Evolutionary conservation across 2,329 filamentous ascomycete genomes (phyloP).

Genomic region (Aspergillus oerlinghausenensis): DNA sequence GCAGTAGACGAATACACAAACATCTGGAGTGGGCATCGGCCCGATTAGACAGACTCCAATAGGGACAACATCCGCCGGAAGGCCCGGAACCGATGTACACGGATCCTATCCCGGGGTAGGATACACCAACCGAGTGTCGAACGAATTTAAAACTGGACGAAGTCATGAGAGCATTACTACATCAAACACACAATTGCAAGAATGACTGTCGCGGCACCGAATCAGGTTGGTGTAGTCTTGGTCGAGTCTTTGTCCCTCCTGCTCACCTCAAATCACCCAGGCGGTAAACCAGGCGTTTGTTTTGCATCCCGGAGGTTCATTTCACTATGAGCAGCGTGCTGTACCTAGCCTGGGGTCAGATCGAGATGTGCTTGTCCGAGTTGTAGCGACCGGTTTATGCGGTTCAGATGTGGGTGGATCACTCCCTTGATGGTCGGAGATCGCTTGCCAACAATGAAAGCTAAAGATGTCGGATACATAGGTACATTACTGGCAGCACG

Average conservation of each 20-base stretch:
- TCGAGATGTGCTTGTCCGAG: conserved; percentile 70
- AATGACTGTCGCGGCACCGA: not conserved
- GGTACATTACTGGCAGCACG: conserved; percentile 40
- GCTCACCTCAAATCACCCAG: not conserved
- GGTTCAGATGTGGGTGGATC: conserved; percentile 62
- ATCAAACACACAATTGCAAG: no score
- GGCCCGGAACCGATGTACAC: no score
- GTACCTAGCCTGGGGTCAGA: conserved; percentile 17
- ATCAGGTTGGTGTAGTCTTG: no score
- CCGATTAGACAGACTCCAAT: no score
- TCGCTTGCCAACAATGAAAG: not conserved
- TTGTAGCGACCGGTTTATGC: conserved; percentile 81
- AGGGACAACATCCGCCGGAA: no score
- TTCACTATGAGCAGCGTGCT: conserved; percentile 18
- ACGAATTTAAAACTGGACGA: no score
- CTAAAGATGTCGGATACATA: conserved; percentile 5
- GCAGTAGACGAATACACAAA: no score
- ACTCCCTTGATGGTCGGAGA: not conserved
- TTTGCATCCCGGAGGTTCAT: conserved; percentile 17
- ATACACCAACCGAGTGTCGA: no score
- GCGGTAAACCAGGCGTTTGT: conserved; percentile 14
- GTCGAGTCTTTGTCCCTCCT: no score
- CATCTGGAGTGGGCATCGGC: no score
- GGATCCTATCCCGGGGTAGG: no score
- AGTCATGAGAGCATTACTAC: no score